phyloP scores from a whole-genome alignment of 257 asterid species.

The Ocimum tenuiflorum region DNA sequence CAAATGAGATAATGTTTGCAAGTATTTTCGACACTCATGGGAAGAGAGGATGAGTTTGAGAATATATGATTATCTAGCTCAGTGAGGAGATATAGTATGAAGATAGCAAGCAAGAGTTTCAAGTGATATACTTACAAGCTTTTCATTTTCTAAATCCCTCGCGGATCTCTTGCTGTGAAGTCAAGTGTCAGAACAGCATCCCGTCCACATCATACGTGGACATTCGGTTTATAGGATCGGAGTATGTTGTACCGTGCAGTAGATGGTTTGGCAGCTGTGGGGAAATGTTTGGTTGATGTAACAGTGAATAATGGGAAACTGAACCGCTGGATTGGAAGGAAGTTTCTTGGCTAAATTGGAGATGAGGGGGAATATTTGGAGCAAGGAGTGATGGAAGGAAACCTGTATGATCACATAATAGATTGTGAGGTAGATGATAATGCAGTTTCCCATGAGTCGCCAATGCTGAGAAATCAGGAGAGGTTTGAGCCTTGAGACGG shows the following conservation, averaged over 20 bases:
- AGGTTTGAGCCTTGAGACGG: not conserved
- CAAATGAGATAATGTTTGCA: not conserved
- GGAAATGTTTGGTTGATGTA: slow-evolving; percentile 26
- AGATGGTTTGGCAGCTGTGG: slow-evolving; percentile 15
- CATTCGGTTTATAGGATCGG: not conserved
- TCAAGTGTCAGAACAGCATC: not conserved
- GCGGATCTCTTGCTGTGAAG: slow-evolving; percentile 3
- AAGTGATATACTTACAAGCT: slow-evolving; percentile 14
- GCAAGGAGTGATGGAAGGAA: slow-evolving; percentile 9
- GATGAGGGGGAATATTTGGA: slow-evolving; percentile 9
- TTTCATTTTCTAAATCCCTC: slow-evolving; percentile 8
- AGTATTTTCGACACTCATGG: not conserved
- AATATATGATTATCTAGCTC: not conserved
- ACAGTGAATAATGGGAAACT: slow-evolving; percentile 24
- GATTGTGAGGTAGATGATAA: slow-evolving; percentile 12
- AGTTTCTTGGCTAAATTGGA: slow-evolving; percentile 7
- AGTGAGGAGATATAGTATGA: not conserved
- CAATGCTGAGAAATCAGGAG: slow-evolving; percentile 2
- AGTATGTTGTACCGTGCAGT: not conserved
- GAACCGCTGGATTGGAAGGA: not conserved
- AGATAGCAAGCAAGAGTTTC: not conserved
- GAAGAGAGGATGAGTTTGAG: not conserved
- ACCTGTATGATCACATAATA: not conserved
- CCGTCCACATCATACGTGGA: not conserved
- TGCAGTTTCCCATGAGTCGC: slow-evolving; percentile 12